Base-by-base conservation (phyloP, 2,329 filamentous ascomycete genomes). In the Aspergillus bombycis region DNA sequence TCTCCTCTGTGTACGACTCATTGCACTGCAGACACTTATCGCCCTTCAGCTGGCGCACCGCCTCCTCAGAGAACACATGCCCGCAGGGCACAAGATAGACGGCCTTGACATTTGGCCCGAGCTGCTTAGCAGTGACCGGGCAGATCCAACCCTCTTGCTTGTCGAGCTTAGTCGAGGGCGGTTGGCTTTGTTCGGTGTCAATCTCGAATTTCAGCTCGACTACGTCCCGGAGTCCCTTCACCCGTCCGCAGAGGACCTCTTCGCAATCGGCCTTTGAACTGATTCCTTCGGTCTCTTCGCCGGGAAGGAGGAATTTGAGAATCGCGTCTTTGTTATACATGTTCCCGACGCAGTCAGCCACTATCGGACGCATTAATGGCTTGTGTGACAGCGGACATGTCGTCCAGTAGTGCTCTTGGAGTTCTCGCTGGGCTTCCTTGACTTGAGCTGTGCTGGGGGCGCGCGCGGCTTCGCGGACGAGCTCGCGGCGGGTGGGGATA, bases 311-410 rank as follows among this genome's bases (percentile, higher is more conserved):
- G 65, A 85, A 88, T 72, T 90, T 86, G 61, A 99, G 84, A 23
- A 98, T 85, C 0, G 93, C 89, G 75, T 98, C 94, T 80, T 98
- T 98, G 75, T 97, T 98, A 84, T 97, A 99, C 0, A 99, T 84
- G 23, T 89, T 89, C 1, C 96, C 96, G 5, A 86, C 85, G 66
- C 86, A 90, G 78, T 99, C 95, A 0, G 93, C 95, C 0, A 97
- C 94, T 19, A 94, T 87, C 5, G 91, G 91, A 52, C 87, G 82
- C 26, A 88, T 85, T 23, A 99, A 86, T 0, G 88, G 86, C 63
- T 89, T 87, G 67, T 91, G 90, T 1, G 92, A 96, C n/a, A 99
- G 83, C 0, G 94, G 92, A 72, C 95, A 96, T 67, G 89, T 91
- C 6, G 87, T 86, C 95, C 95, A 99, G 71, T 89, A 87, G 78